These are phyloP conservation scores for Fusarium fracticaudum DNA, from an alignment of 2,329 filamentous ascomycete genomes.

Conservation along the genomic window DNA sequence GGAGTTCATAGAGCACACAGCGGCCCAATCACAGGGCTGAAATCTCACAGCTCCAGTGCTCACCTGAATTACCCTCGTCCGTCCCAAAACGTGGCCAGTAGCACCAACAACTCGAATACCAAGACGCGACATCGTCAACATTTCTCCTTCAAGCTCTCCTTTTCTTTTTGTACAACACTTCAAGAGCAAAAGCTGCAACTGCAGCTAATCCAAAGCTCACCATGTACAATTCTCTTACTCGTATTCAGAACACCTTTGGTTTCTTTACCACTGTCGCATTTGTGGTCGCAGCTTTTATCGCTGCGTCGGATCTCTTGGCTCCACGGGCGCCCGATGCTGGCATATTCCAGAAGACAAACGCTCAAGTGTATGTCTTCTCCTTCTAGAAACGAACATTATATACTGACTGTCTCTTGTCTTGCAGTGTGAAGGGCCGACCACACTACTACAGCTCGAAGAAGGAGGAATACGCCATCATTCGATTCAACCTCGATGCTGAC, in stretches of 20 bases:
- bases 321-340: constrained; percentile 72
- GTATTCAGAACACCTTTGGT: constrained; percentile 91
- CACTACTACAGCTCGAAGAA: constrained; percentile 94
- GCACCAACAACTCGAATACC: constrained; percentile 21
- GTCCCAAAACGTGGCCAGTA: constrained; percentile 40
- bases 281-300: constrained; percentile 80
- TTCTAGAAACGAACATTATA: neutral
- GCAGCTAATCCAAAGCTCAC: constrained; percentile 44
- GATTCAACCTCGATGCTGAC: constrained; percentile 93
- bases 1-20: constrained; percentile 3
- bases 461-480: constrained; percentile 95
- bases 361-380: constrained; percentile 77
- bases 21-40: constrained; percentile 41
- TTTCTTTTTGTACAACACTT: neutral
- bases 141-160: constrained; percentile 7
- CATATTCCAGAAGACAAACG: constrained; percentile 73
- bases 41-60: constrained; percentile 27
- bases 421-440: constrained; percentile 86
- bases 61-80: neutral
- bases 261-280: constrained; percentile 98
- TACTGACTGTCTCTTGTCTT: neutral
- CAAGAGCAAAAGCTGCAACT: constrained; percentile 27
- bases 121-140: constrained; percentile 28
- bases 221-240: constrained; percentile 90
- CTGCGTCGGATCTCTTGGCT: constrained; percentile 77